Conservation (phyloP, 306 rosid genomes). For the Castanea mollissima region DNA sequence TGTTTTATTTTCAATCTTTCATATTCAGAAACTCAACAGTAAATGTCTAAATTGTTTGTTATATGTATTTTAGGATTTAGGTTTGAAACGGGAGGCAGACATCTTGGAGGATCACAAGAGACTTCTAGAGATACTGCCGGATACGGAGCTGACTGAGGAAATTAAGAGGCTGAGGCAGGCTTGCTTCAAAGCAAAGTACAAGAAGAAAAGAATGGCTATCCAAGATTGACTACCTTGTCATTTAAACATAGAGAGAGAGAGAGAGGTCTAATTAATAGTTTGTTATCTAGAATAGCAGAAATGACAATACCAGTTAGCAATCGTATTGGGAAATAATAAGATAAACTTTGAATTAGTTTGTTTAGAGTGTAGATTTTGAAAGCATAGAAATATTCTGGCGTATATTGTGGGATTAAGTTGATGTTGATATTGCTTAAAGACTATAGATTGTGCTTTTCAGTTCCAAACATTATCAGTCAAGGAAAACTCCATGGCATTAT, state of each 20-base stretch:
- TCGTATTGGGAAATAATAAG: neutral
- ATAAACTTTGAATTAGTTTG: neutral
- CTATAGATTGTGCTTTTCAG: neutral
- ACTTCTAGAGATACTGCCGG: constrained; percentile 52
- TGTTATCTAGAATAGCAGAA: neutral
- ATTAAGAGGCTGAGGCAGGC: constrained; percentile 79
- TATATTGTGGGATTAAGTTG: neutral
- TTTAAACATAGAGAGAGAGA: neutral
- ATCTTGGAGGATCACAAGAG: constrained; percentile 57
- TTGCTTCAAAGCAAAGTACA: constrained; percentile 66
- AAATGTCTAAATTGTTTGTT: neutral
- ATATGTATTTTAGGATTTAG: constrained; percentile 52
- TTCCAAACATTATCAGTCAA: neutral
- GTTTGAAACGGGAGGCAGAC: constrained; percentile 45
- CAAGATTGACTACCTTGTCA: constrained; percentile 1
- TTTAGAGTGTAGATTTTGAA: neutral
- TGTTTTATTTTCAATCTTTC: neutral
- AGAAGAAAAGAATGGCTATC: constrained; percentile 37
- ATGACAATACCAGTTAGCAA: neutral
- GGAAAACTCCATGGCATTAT: neutral
- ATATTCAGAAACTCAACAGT: neutral
- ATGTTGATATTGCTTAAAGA: neutral
- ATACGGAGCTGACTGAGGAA: constrained; percentile 43
- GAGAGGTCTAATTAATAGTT: neutral
- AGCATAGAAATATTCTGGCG: neutral